A percentile compares a stretch with the other conserved stretches of the same genome.
These are phyloP conservation scores for Rhodotorula glutinis DNA, from an alignment of 1,284 basidiomycete genomes.

Conservation along the genomic window DNA sequence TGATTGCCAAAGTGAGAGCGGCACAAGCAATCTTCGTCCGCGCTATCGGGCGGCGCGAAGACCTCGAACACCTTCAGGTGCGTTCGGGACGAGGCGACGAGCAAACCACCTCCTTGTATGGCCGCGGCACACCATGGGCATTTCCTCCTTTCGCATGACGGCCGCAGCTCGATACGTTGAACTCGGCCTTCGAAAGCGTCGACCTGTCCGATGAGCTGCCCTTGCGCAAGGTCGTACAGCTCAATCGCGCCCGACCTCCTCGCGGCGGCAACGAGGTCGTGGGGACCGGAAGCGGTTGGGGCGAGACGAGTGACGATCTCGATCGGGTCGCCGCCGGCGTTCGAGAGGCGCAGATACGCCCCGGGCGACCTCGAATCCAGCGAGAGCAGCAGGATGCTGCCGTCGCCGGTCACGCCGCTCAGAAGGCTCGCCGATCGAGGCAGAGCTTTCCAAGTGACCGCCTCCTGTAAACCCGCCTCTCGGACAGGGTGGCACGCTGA, in stretches of 20 bases:
- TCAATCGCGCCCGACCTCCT: background rate
- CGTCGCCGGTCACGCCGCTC: too few relatives aligned
- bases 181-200: constrained; percentile 13
- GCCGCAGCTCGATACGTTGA: constrained; percentile 36
- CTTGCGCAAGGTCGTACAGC: background rate
- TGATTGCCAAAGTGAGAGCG: constrained; percentile 10
- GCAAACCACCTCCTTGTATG: constrained; percentile 59
- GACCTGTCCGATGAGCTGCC: background rate
- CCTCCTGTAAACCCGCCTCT: too few relatives aligned
- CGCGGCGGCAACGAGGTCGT: background rate
- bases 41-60: constrained; percentile 60
- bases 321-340: too few relatives aligned
- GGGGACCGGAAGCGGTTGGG: too few relatives aligned
- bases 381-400: too few relatives aligned
- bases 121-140: constrained; percentile 67
- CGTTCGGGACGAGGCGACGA: constrained; percentile 57
- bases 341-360: too few relatives aligned
- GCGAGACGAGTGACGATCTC: too few relatives aligned
- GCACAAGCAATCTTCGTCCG: constrained; percentile 66
- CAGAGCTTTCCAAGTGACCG: too few relatives aligned
- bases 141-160: constrained; percentile 52
- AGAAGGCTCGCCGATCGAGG: too few relatives aligned
- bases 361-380: too few relatives aligned
- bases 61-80: constrained; percentile 61
- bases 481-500: too few relatives aligned